Evolutionary conservation across 495 filamentous ascomycete species (phyloP).

Genomic region (Copromyces sp.): DNA sequence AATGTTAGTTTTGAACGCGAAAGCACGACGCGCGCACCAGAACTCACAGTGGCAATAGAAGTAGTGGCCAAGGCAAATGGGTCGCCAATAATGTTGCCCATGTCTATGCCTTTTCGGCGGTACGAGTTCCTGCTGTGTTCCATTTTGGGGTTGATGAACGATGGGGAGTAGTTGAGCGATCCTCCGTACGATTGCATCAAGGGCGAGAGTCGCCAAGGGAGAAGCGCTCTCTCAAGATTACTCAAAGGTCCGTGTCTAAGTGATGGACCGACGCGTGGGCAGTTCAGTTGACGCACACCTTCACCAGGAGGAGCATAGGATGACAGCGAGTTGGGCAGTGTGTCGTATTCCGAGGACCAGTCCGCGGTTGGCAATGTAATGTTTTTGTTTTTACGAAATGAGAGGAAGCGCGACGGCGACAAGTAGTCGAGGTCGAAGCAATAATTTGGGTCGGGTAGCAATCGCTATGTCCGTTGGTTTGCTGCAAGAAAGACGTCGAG

Average conservation of each 20-base stretch:
- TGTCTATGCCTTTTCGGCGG: slow-evolving; percentile 50
- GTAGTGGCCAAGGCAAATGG: slow-evolving; percentile 93
- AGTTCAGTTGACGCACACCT: slow-evolving; percentile 18
- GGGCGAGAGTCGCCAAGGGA: slow-evolving; percentile 18
- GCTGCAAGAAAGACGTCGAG: background rate
- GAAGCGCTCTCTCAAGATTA: background rate
- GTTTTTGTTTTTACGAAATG: background rate
- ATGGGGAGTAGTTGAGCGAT: slow-evolving; percentile 61
- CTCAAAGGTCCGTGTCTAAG: slow-evolving; percentile 8
- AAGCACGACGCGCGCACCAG: background rate
- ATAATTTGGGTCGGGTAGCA: background rate
- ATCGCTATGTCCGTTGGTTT: background rate
- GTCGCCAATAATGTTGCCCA: slow-evolving; percentile 88
- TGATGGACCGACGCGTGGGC: slow-evolving; percentile 6
- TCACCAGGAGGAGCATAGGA: slow-evolving; percentile 11
- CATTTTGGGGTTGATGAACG: slow-evolving; percentile 62
- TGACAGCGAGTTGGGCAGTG: background rate
- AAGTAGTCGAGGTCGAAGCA: background rate
- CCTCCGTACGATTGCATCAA: slow-evolving; percentile 60
- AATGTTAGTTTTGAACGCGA: slow-evolving; percentile 13
- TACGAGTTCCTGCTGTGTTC: slow-evolving; percentile 49
- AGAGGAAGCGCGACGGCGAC: background rate
- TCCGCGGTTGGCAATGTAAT: background rate
- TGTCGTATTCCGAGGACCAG: background rate
- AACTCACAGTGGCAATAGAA: slow-evolving; percentile 79